Percentiles rank a stretch among this genome's conserved stretches.
Conservation (phyloP, 495 filamentous ascomycete species). For the Antarctomyces pellizariae region DNA sequence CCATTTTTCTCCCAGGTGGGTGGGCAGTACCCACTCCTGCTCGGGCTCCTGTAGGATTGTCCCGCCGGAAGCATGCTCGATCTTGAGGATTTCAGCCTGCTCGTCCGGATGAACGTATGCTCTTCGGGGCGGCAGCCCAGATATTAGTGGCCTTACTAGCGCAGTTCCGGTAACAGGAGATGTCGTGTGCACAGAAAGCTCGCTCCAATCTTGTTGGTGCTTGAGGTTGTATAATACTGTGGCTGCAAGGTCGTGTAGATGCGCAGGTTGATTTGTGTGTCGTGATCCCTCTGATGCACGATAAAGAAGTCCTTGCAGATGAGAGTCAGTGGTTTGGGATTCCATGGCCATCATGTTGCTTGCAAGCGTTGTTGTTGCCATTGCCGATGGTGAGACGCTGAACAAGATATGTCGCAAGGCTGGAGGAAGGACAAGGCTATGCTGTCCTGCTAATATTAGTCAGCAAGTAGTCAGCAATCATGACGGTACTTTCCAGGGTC, state of each 20-base stretch:
- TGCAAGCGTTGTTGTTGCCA: no score
- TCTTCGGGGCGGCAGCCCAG: conserved; percentile 66
- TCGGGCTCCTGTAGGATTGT: conserved; percentile 26
- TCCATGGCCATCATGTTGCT: no score
- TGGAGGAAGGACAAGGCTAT: no score
- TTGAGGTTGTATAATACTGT: conserved; percentile 61
- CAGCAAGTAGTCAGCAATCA: no score
- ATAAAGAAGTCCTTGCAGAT: conserved; percentile 3
- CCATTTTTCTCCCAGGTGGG: conserved; percentile 63
- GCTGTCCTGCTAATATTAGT: no score
- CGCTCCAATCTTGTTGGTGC: conserved; percentile 72
- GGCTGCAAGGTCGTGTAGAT: conserved; percentile 26
- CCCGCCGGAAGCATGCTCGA: conserved; percentile 16
- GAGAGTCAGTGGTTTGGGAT: no score
- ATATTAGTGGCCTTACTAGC: conserved; percentile 43
- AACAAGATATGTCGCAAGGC: no score
- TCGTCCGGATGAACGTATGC: conserved; percentile 88
- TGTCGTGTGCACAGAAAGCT: conserved; percentile 34
- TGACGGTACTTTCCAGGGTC: no score
- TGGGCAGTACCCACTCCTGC: conserved; percentile 72
- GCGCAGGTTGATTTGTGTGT: conserved; percentile 5
- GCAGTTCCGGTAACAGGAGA: conserved; percentile 14
- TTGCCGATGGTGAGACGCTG: no score
- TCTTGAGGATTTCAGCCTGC: conserved; percentile 54
- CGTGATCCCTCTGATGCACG: neutral